Evolutionary conservation across 768 basidiomycete species (phyloP), one percentile per base, ranked within the genome.

Genomic region (Termitomyces heimii): DNA sequence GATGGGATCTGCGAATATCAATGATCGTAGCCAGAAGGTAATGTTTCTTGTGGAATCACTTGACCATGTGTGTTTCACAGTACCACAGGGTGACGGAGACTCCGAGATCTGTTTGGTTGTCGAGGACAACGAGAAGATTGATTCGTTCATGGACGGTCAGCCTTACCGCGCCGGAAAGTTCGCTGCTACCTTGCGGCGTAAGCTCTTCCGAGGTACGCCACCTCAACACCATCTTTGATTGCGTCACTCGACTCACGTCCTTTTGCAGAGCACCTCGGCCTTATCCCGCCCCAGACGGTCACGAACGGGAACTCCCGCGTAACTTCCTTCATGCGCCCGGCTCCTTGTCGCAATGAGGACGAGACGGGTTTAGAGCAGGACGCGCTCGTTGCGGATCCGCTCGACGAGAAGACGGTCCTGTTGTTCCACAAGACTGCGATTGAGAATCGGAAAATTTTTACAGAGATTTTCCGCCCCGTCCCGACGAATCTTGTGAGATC

Each of bases 1-100:
- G 90, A 89, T 94, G 80, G 95, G 96, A 34, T 94, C 91, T 42
- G 94, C 96, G 16, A 98, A 98, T 68, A 67, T 95, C 62, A 95
- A 95, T 59, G 93, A 95, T 65, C 85, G 92, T 14, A 88, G 85
- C 54, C 91, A 92, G 71, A 87, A 81, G 79, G 86, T 81, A 58
- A 39, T 39, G 4, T 20, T 29, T 31, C 8, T 9, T 14, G 9
- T 34, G 4, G 32, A 29, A 50, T 8, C 35, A 28, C 31, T n/a
- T 5, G 22, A 55, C 18, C 29, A 28, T 29, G 50, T n/a, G n/a
- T n/a, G 26, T 58, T 47, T 65, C 13, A 31, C 34, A 10, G 9
- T 43, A 40, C 10, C 22, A 1, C 55, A 88, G 85, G 95, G 95
- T 26, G 89, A 96, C 62, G 93, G 92, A 34, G 94, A 96, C 70